Conservation (phyloP, 352 stramenopile species). For the Pythium biforme region DNA sequence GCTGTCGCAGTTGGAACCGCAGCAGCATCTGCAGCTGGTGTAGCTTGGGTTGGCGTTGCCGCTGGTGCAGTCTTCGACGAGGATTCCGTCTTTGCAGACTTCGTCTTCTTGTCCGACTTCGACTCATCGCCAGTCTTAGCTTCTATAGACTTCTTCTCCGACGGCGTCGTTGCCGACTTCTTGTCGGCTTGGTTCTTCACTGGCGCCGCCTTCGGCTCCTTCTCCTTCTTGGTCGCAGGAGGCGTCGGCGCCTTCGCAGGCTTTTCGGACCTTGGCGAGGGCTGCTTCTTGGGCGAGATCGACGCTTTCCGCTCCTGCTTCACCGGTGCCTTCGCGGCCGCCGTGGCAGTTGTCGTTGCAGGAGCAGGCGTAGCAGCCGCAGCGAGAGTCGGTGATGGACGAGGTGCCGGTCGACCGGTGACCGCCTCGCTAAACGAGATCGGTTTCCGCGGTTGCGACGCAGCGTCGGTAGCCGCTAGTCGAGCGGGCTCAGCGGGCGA, state of each 20-base stretch:
- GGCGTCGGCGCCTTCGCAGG: slow-evolving; percentile 9
- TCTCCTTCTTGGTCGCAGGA: slow-evolving; percentile 14
- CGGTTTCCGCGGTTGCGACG: slow-evolving; percentile 38
- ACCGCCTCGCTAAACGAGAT: slow-evolving; percentile 76
- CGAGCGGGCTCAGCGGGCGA: background rate
- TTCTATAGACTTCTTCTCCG: slow-evolving; percentile 12
- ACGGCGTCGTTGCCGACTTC: background rate
- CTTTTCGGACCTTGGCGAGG: slow-evolving; percentile 6
- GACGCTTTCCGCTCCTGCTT: slow-evolving; percentile 21
- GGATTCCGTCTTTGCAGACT: slow-evolving; percentile 2
- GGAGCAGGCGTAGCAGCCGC: background rate
- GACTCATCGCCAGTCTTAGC: slow-evolving; percentile 6
- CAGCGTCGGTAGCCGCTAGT: background rate
- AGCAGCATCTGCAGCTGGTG: slow-evolving; percentile 19
- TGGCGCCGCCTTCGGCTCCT: slow-evolving; percentile 9
- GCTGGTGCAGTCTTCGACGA: background rate
- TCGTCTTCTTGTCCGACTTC: slow-evolving; percentile 22
- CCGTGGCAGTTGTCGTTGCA: background rate
- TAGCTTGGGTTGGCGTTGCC: background rate
- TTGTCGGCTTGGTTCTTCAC: slow-evolving; percentile 12
- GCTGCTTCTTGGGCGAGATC: slow-evolving; percentile 19
- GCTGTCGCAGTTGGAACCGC: background rate
- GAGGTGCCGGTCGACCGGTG: slow-evolving; percentile 35
- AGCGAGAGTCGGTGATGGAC: slow-evolving; percentile 4
- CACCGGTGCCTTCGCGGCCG: background rate